Evolutionary conservation across 805 yeast genomes (phyloP).

Genomic region (Lipomyces yamanashiensis): DNA sequence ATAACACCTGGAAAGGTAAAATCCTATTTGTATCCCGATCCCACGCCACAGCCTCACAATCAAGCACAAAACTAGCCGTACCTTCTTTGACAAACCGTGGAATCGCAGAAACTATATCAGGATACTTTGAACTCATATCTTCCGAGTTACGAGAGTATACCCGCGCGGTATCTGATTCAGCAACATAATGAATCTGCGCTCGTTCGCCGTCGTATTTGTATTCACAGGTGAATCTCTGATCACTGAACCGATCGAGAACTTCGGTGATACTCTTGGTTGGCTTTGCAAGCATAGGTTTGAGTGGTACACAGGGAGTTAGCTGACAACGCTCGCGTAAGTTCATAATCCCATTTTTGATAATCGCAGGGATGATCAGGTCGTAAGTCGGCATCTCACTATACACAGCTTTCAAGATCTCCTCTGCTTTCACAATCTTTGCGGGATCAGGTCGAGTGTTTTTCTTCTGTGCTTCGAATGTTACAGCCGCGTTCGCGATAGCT

Average conservation of each 20-base stretch:
- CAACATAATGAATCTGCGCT: slow-evolving; percentile 84
- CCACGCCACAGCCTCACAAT: slow-evolving; percentile 99
- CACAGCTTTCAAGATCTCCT: slow-evolving; percentile 79
- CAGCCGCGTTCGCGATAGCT: slow-evolving; percentile 82
- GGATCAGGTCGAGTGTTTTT: slow-evolving; percentile 42
- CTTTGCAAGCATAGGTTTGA: slow-evolving; percentile 97
- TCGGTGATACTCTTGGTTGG: slow-evolving; percentile 95
- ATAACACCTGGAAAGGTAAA: slow-evolving; percentile 88
- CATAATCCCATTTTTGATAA: slow-evolving; percentile 68
- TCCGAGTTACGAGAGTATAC: slow-evolving; percentile 95
- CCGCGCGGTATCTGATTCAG: slow-evolving; percentile 42
- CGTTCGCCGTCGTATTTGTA: slow-evolving; percentile 98
- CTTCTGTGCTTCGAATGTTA: slow-evolving; percentile 57
- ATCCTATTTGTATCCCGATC: slow-evolving; percentile 77
- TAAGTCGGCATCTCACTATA: slow-evolving; percentile 88
- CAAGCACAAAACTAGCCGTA: slow-evolving; percentile 71
- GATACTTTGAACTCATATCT: slow-evolving; percentile 95
- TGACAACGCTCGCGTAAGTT: slow-evolving; percentile 69
- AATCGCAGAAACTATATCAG: slow-evolving; percentile 77
- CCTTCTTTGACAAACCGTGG: slow-evolving; percentile 57
- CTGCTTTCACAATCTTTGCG: slow-evolving; percentile 64
- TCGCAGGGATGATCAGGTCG: slow-evolving; percentile 70
- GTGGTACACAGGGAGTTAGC: slow-evolving; percentile 88
- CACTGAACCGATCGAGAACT: slow-evolving; percentile 75
- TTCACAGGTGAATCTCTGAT: slow-evolving; percentile 85